Percentiles rank a stretch among this genome's conserved stretches.
Conservation (phyloP, 768 basidiomycete genomes). For the Russula sp. region DNA sequence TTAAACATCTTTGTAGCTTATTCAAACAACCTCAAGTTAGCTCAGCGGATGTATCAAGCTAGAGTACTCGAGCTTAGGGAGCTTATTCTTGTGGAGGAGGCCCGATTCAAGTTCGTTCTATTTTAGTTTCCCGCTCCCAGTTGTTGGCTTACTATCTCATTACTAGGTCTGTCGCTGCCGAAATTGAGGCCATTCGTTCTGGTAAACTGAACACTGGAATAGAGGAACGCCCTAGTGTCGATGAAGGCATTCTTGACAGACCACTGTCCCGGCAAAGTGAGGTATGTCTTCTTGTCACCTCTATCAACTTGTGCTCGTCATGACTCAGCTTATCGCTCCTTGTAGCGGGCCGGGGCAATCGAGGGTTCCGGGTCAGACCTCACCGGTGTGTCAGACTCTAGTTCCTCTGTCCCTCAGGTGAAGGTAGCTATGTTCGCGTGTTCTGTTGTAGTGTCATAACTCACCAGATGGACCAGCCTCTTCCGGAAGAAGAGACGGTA, state of each 20-base stretch:
- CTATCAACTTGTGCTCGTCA: background rate
- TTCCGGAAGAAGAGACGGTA: constrained; percentile 13
- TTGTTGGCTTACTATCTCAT: background rate
- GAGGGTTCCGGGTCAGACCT: constrained; percentile 14
- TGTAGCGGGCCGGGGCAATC: background rate
- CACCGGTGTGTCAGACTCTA: constrained; percentile 17
- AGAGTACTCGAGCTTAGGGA: constrained; percentile 67
- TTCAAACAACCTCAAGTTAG: constrained; percentile 54
- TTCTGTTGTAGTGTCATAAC: background rate
- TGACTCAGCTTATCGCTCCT: constrained; percentile 15
- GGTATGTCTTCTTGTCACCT: background rate
- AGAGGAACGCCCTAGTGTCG: constrained; percentile 30
- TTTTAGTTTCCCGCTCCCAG: background rate
- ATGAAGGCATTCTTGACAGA: constrained; percentile 20
- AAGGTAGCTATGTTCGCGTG: constrained; percentile 7
- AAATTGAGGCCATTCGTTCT: constrained; percentile 71
- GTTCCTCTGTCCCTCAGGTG: constrained; percentile 7
- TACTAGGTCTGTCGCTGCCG: constrained; percentile 54
- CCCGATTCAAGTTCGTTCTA: constrained; percentile 61
- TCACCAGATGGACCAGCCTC: background rate
- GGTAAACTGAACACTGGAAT: constrained; percentile 60
- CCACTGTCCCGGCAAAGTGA: constrained; percentile 11
- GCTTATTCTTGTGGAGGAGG: constrained; percentile 69
- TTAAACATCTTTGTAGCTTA: constrained; percentile 41
- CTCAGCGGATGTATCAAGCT: constrained; percentile 64